These are phyloP conservation scores for Gleditsia sinensis DNA, from an alignment of 306 rosid species.

Conservation along the genomic window DNA sequence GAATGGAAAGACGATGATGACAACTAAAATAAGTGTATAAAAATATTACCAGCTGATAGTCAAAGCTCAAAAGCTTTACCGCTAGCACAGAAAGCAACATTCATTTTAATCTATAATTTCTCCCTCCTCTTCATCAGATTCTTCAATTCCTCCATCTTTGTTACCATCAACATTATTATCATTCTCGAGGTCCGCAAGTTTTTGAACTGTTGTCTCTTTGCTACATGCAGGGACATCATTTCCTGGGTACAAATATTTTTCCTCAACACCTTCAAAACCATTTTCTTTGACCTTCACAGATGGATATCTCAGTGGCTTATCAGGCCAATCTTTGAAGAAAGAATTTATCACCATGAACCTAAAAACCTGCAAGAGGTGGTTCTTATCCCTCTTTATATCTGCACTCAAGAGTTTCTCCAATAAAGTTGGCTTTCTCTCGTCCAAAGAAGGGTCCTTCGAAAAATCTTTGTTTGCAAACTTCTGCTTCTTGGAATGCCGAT, in stretches of 20 bases:
- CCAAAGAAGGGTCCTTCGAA: slow-evolving; percentile 22
- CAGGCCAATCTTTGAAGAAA: slow-evolving; percentile 66
- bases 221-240: slow-evolving; percentile 33
- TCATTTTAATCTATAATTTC: slow-evolving; percentile 57
- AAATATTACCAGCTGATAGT: slow-evolving; percentile 2
- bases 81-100: slow-evolving; percentile 10
- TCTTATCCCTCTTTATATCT: slow-evolving; percentile 74
- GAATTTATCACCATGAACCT: slow-evolving; percentile 83
- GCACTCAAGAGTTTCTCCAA: slow-evolving; percentile 77
- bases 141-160: slow-evolving; percentile 31
- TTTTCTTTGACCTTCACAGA: slow-evolving; percentile 50
- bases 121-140: slow-evolving; percentile 73
- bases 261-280: slow-evolving; percentile 29
- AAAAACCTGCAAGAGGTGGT: slow-evolving; percentile 68
- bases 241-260: slow-evolving; percentile 1
- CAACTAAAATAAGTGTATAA: neutral
- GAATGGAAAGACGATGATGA: neutral
- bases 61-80: slow-evolving; percentile 30
- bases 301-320: slow-evolving; percentile 67
- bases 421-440: slow-evolving; percentile 58
- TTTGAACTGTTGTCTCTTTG: slow-evolving; percentile 20
- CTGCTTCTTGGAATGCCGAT: slow-evolving; percentile 54
- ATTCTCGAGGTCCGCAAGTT: neutral
- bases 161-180: slow-evolving; percentile 7
- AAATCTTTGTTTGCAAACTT: slow-evolving; percentile 42